Conservation (phyloP, 306 rosid species). For the Erythrophleum fordii region DNA sequence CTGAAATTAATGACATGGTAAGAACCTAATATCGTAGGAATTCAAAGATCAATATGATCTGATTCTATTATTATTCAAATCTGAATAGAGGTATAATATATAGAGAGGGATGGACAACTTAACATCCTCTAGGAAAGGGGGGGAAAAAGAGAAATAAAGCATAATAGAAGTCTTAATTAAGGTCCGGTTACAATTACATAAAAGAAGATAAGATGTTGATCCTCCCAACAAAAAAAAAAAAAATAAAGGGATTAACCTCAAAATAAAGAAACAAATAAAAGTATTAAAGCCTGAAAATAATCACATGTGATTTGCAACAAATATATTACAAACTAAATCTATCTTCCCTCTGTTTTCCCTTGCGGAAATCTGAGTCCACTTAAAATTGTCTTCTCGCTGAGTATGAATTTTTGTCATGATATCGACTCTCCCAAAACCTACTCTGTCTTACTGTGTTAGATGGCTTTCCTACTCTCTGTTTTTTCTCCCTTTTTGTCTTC, state of each 20-base stretch:
- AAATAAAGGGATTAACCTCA: no score
- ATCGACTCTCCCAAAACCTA: constrained; percentile 10
- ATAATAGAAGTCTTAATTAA: not conserved
- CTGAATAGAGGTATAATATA: not conserved
- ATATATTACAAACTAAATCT: constrained; percentile 6
- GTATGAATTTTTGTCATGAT: constrained; percentile 17
- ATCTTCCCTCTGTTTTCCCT: constrained; percentile 8
- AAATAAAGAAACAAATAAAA: not conserved
- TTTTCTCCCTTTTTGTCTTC: no score
- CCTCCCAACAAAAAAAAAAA: not conserved
- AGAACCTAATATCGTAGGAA: constrained; percentile 33
- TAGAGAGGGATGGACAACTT: not conserved
- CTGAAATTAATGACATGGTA: constrained; percentile 97
- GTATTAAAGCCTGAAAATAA: not conserved
- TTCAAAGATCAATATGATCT: not conserved
- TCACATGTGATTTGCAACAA: not conserved
- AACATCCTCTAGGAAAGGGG: not conserved
- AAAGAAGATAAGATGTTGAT: not conserved
- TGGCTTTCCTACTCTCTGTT: not conserved
- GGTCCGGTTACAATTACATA: not conserved
- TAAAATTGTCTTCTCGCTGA: constrained; percentile 13
- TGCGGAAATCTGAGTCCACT: constrained; percentile 22
- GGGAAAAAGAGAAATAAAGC: not conserved
- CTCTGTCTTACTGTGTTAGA: not conserved
- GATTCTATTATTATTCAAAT: not conserved